Conservation (phyloP, 768 basidiomycete genomes). For the Boletus eberwhitei region DNA sequence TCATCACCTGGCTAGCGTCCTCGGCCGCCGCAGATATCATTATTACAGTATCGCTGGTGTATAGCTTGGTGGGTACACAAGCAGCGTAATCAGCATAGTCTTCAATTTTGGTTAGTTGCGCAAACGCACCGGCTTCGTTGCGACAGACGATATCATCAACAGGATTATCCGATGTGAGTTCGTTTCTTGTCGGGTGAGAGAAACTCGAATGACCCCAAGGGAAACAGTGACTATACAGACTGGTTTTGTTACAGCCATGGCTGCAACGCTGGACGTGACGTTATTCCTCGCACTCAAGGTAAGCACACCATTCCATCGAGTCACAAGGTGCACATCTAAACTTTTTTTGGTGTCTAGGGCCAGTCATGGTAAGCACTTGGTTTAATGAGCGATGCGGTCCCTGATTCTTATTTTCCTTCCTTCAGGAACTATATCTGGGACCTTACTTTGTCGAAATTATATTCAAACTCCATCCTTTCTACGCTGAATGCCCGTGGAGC, state of each 20-base stretch:
- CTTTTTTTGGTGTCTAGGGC: background rate
- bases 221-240: slow-evolving; percentile 32
- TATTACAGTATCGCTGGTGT: slow-evolving; percentile 43
- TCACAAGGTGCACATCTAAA: background rate
- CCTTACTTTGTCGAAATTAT: slow-evolving; percentile 26
- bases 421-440: slow-evolving; percentile 22
- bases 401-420: background rate
- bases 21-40: slow-evolving; percentile 40
- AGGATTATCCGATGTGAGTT: slow-evolving; percentile 39
- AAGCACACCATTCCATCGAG: background rate
- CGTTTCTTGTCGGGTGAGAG: background rate
- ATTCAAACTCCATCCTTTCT: slow-evolving; percentile 24
- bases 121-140: slow-evolving; percentile 41
- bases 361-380: slow-evolving; percentile 2
- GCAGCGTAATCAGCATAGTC: background rate
- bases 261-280: slow-evolving; percentile 19
- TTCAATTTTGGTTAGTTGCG: slow-evolving; percentile 26
- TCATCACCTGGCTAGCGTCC: slow-evolving; percentile 42
- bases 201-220: background rate
- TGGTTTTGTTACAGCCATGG: slow-evolving; percentile 18
- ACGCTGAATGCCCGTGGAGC: slow-evolving; percentile 20
- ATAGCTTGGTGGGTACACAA: slow-evolving; percentile 35
- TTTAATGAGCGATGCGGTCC: background rate
- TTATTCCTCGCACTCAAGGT: slow-evolving; percentile 23
- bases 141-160: slow-evolving; percentile 38